These are phyloP conservation scores for Penicillium expansum DNA, from an alignment of 2,329 filamentous ascomycete genomes.

Conservation along the genomic window DNA sequence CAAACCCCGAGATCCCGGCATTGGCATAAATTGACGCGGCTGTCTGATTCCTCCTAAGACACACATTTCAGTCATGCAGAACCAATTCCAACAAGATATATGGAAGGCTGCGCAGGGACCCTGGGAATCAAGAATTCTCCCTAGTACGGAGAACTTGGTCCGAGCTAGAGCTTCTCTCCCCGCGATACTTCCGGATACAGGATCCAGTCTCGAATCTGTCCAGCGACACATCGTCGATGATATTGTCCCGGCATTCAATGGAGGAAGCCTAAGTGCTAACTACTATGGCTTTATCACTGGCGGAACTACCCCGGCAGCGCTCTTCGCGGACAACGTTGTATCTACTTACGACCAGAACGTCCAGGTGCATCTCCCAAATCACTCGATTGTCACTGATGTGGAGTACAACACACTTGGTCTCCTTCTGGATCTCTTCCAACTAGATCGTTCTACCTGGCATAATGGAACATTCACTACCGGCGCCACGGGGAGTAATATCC, in stretches of 20 bases:
- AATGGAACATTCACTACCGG: conserved; percentile 80
- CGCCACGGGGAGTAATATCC: conserved; percentile 62
- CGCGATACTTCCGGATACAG: conserved; percentile 26
- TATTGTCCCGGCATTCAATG: conserved; percentile 59
- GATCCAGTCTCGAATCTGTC: conserved; percentile 32
- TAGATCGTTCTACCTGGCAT: conserved; percentile 59
- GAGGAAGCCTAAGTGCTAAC: conserved; percentile 60
- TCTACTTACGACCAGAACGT: conserved; percentile 79
- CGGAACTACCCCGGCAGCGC: conserved; percentile 72
- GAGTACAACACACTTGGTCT: conserved; percentile 71
- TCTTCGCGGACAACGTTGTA: conserved; percentile 81
- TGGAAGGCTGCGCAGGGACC: conserved; percentile 33
- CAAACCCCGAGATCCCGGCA: conserved; percentile 20
- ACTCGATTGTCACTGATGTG: conserved; percentile 72
- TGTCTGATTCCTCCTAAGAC: not conserved
- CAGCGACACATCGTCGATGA: conserved; percentile 41
- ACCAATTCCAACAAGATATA: conserved; percentile 25
- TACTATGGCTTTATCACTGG: conserved; percentile 93
- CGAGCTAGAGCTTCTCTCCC: conserved; percentile 37
- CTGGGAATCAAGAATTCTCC: conserved; percentile 34
- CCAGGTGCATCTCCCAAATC: conserved; percentile 72
- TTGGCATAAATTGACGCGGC: conserved; percentile 6
- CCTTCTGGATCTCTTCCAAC: conserved; percentile 63
- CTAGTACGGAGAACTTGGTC: conserved; percentile 28
- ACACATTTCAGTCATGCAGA: conserved; percentile 14